phyloP scores from a whole-genome alignment of 371 early-diverging fungal species.

The Mortierella sp. region DNA sequence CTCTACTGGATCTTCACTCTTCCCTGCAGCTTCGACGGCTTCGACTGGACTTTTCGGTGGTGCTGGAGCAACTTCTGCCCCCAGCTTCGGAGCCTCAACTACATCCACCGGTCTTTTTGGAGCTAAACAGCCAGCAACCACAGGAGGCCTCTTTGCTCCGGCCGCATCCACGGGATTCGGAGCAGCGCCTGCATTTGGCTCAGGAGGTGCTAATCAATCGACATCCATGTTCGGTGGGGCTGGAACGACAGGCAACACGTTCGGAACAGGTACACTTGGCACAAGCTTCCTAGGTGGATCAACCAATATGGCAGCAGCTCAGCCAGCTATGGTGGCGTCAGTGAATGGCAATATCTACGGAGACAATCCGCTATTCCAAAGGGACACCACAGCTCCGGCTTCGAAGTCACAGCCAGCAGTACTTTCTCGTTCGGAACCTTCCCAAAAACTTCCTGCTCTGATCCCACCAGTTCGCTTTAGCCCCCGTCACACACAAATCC shows the following conservation, averaged over 20 bases:
- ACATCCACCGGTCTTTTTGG: slow-evolving; percentile 49
- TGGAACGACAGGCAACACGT: slow-evolving; percentile 20
- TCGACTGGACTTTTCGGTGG: slow-evolving; percentile 57
- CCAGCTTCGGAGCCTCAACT: slow-evolving; percentile 40
- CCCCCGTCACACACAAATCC: slow-evolving; percentile 78
- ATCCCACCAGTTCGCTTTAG: slow-evolving; percentile 72
- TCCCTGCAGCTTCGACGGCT: slow-evolving; percentile 39
- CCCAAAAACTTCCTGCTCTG: slow-evolving; percentile 65
- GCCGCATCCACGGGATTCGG: slow-evolving; percentile 45
- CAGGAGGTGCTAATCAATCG: slow-evolving; percentile 16
- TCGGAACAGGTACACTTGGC: slow-evolving; percentile 30
- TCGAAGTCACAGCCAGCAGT: slow-evolving; percentile 62
- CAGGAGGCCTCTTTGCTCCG: slow-evolving; percentile 51
- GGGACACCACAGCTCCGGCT: slow-evolving; percentile 44
- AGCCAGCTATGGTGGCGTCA: slow-evolving; percentile 71
- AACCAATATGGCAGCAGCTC: slow-evolving; percentile 32
- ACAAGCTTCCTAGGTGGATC: slow-evolving; percentile 56
- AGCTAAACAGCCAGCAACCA: slow-evolving; percentile 33
- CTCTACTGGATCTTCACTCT: slow-evolving; percentile 44
- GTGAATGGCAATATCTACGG: slow-evolving; percentile 91
- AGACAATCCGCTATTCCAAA: slow-evolving; percentile 81
- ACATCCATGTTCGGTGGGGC: slow-evolving; percentile 43
- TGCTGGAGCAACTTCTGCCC: slow-evolving; percentile 31
- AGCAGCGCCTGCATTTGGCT: slow-evolving; percentile 32
- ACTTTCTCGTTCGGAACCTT: slow-evolving; percentile 57